Evolutionary conservation across 2,329 filamentous ascomycete species (phyloP), one percentile per base, ranked within the genome.

Genomic region (Colletotrichum gigasporum): DNA sequence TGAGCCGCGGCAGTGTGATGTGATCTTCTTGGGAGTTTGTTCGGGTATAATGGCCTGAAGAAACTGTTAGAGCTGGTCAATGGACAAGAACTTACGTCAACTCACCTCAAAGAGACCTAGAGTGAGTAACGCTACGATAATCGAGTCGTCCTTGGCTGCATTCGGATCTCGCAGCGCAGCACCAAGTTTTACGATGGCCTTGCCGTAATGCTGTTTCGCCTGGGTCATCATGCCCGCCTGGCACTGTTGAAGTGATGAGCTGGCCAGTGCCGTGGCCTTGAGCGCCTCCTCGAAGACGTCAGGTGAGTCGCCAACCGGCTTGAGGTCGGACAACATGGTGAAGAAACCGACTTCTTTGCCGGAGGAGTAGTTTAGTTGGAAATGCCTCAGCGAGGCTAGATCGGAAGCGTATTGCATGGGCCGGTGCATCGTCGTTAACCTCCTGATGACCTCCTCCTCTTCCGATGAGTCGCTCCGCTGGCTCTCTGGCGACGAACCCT

Each of bases 281-380:
- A 66, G 24, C 14, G 44, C 64, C 20, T 60, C 48, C 10, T 54
- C 37, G 4, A 66, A 64, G 26, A 37, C 50, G 4, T 26, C 59
- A 32, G 67, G 66, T 28, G 68, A 71, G 41, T 74, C 69, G 11
- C 12, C 20, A 65, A 35, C 22, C 28, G 35, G 50, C n/a, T 51
- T 52, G 16, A 50, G n/a, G 12, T 32, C 37, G 1, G 54, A 11
- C 14, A 63, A 1, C 6, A 64, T 3, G 8, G 44, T 22, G 7
- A 55, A 54, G 5, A 65, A 45, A 7, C 32, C 42, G 14, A 65
- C 11, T n/a, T 50, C 50, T 3, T 51, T 42, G 5, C 24, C 50
- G 10, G 50, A 54, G 10, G 54, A 42, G 39, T 60, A 66, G 37
- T 52, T 59, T 2, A 50, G 42, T 35, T 35, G 16, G 12, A 65